phyloP scores from a whole-genome alignment of 352 stramenopile species.

The Phytophthora colocasiae region DNA sequence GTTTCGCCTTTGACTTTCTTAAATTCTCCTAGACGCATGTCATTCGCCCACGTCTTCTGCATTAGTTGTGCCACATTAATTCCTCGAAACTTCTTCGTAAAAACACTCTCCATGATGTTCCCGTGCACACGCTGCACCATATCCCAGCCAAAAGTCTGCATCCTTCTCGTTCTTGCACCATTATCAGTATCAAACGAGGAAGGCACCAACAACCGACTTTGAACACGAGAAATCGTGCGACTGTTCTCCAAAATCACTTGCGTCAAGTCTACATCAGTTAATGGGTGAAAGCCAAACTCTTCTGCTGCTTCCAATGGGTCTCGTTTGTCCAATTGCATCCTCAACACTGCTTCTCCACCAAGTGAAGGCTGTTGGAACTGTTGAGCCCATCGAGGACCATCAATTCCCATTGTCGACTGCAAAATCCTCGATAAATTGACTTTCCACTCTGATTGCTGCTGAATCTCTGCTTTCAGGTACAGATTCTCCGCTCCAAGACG shows the following conservation, averaged over 20 bases:
- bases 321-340: constrained; percentile 20
- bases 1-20: constrained; percentile 52
- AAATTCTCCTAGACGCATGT: constrained; percentile 45
- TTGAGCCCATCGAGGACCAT: constrained; percentile 19
- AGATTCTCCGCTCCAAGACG: constrained; percentile 51
- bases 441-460: constrained; percentile 46
- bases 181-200: constrained; percentile 25
- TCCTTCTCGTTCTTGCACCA: constrained; percentile 16
- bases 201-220: constrained; percentile 28
- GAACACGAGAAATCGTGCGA: constrained; percentile 27
- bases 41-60: constrained; percentile 45
- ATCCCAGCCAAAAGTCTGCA: constrained; percentile 43
- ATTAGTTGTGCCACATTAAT: constrained; percentile 31
- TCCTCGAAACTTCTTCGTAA: constrained; percentile 38
- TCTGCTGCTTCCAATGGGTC: constrained; percentile 33
- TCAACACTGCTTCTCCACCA: constrained; percentile 7
- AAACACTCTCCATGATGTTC: constrained; percentile 43
- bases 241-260: constrained; percentile 42
- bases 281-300: constrained; percentile 37
- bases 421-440: constrained; percentile 36
- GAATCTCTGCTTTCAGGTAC: constrained; percentile 45
- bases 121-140: constrained; percentile 36
- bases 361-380: constrained; percentile 25
- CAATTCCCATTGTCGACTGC: constrained; percentile 28
- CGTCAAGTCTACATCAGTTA: constrained; percentile 35